phyloP scores from a whole-genome alignment of 192 early-diverging fungal genomes.

The Funneliformis geosporum region DNA sequence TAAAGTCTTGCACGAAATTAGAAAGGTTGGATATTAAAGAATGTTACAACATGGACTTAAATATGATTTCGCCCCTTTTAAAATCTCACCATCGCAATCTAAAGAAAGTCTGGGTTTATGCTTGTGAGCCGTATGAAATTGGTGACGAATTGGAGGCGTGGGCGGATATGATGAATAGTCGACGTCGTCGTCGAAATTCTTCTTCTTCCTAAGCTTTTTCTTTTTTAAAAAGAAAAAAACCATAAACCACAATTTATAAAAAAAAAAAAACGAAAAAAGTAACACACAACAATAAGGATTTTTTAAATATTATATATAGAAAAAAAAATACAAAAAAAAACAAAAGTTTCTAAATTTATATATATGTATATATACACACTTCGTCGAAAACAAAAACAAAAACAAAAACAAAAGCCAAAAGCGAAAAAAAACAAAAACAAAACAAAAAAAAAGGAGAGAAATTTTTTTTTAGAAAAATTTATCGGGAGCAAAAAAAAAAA shows the following conservation, averaged over 20 bases:
- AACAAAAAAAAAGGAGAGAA: too few relatives aligned
- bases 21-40: conserved; percentile 9
- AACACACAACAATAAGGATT: too few relatives aligned
- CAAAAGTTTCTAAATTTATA: too few relatives aligned
- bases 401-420: too few relatives aligned
- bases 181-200: neutral
- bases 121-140: neutral
- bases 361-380: too few relatives aligned
- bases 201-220: neutral
- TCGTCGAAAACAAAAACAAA: too few relatives aligned
- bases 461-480: neutral
- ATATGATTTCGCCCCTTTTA: neutral
- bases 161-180: conserved; percentile 8
- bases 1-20: conserved; percentile 9
- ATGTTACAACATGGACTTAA: neutral
- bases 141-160: neutral
- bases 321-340: too few relatives aligned
- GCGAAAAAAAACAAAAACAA: too few relatives aligned
- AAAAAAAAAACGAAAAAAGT: too few relatives aligned
- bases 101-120: neutral
- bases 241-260: too few relatives aligned
- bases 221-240: neutral
- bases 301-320: too few relatives aligned
- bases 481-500: neutral
- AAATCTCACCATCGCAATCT: neutral